A percentile compares a stretch with the other conserved stretches of the same genome.
These are phyloP conservation scores for Entomortierella lignicola DNA, from an alignment of 192 early-diverging fungal species.

Conservation along the genomic window DNA sequence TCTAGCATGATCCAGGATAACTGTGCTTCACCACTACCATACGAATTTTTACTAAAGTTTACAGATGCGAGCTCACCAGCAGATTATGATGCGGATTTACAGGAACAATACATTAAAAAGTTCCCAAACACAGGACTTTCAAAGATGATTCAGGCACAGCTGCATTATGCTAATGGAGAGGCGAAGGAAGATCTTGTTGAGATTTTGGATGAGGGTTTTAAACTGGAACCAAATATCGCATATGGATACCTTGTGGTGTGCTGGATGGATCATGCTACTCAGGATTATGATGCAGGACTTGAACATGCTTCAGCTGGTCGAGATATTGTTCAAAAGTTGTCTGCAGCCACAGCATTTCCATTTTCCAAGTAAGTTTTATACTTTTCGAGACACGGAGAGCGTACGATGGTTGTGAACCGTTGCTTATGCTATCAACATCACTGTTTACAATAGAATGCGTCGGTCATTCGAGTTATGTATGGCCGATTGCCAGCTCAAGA, in stretches of 20 bases:
- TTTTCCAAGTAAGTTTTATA: conserved; percentile 50
- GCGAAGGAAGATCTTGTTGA: conserved; percentile 15
- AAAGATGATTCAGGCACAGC: conserved; percentile 59
- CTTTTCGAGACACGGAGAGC: too few relatives aligned
- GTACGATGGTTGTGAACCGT: too few relatives aligned
- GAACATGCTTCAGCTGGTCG: conserved; percentile 61
- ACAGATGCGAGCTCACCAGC: conserved; percentile 50
- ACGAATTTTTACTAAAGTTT: conserved; percentile 62
- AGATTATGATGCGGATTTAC: conserved; percentile 57
- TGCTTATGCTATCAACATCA: too few relatives aligned
- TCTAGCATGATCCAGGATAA: conserved; percentile 35
- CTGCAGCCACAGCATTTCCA: conserved; percentile 26
- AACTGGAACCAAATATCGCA: conserved; percentile 40
- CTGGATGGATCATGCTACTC: conserved; percentile 60
- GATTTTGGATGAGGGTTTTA: conserved; percentile 57
- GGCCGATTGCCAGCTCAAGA: conserved; percentile 68
- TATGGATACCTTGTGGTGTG: conserved; percentile 62
- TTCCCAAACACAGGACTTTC: conserved; percentile 60
- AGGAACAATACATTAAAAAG: conserved; percentile 53
- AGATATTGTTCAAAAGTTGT: conserved; percentile 46
- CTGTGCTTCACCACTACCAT: conserved; percentile 46
- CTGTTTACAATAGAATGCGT: conserved; percentile 57
- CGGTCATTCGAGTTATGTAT: conserved; percentile 68
- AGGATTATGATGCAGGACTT: conserved; percentile 64
- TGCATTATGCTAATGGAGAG: conserved; percentile 42